Evolutionary conservation across 2,329 filamentous ascomycete genomes (phyloP).

Genomic region (Monosporascus cannonballus): DNA sequence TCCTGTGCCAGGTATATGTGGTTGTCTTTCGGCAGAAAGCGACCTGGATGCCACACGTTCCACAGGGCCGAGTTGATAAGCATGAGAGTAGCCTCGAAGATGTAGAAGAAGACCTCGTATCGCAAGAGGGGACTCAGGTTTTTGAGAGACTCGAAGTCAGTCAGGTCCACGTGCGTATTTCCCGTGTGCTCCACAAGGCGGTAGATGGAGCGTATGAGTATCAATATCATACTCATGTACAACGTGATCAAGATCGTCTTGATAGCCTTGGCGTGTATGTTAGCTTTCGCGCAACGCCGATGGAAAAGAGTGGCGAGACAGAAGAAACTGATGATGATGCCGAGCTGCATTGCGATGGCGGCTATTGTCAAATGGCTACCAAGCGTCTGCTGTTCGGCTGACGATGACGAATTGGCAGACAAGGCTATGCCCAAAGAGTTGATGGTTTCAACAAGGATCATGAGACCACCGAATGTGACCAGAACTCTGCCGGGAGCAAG

Average conservation of each 20-base stretch:
- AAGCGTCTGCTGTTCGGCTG: not conserved
- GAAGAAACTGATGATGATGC: constrained; percentile 31
- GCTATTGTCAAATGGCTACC: constrained; percentile 11
- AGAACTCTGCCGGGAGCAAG: constrained; percentile 39
- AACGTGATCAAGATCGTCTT: constrained; percentile 29
- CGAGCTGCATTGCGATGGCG: constrained; percentile 30
- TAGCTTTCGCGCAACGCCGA: constrained; percentile 4
- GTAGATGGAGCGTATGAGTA: constrained; percentile 43
- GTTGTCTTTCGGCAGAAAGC: constrained; percentile 31
- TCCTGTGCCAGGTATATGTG: constrained; percentile 34
- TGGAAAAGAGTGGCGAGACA: constrained; percentile 31
- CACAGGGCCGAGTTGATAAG: constrained; percentile 35
- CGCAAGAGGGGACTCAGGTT: constrained; percentile 30
- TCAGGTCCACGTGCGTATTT: constrained; percentile 27
- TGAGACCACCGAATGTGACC: constrained; percentile 38
- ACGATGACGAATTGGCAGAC: constrained; percentile 15
- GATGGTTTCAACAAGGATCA: constrained; percentile 29
- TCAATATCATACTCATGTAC: constrained; percentile 37
- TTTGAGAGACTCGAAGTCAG: constrained; percentile 22
- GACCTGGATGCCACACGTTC: constrained; percentile 37
- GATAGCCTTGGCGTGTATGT: constrained; percentile 11
- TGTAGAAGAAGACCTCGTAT: constrained; percentile 41
- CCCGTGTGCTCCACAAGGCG: constrained; percentile 39
- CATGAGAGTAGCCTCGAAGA: constrained; percentile 39
- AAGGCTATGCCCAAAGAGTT: constrained; percentile 27